Evolutionary conservation across 2,329 filamentous ascomycete species (phyloP).

Genomic region (Fusarium verticillioides): DNA sequence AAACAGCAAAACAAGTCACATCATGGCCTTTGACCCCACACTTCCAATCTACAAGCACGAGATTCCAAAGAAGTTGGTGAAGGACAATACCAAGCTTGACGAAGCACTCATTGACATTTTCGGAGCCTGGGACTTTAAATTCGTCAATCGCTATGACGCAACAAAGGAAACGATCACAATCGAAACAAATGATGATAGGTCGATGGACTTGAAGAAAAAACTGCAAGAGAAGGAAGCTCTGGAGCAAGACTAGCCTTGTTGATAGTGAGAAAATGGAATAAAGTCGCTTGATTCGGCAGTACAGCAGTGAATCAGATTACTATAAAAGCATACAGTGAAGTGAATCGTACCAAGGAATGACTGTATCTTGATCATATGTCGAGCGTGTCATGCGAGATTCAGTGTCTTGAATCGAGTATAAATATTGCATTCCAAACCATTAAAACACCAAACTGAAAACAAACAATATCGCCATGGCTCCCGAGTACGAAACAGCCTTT

Average conservation of each 20-base stretch:
- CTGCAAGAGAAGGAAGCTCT: neutral
- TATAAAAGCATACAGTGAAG: neutral
- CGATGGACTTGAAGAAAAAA: neutral
- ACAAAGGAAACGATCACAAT: neutral
- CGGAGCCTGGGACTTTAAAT: neutral
- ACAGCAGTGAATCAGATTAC: neutral
- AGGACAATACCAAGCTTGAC: neutral
- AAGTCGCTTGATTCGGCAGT: neutral
- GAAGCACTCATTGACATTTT: neutral
- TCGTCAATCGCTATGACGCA: neutral
- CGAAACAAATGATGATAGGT: neutral
- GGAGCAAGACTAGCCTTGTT: neutral
- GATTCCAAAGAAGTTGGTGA: neutral
- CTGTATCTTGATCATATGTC: neutral
- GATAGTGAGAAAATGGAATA: neutral
- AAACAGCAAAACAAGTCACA: neutral
- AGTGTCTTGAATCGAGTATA: neutral
- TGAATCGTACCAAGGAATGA: neutral
- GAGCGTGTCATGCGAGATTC: neutral
- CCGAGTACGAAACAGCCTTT: neutral
- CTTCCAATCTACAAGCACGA: neutral
- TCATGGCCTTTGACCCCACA: neutral
- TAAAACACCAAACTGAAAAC: neutral
- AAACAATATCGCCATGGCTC: neutral
- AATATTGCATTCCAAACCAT: neutral